Base-by-base conservation (phyloP, 305 asterid genomes). In the Fraxinus floribunda region DNA sequence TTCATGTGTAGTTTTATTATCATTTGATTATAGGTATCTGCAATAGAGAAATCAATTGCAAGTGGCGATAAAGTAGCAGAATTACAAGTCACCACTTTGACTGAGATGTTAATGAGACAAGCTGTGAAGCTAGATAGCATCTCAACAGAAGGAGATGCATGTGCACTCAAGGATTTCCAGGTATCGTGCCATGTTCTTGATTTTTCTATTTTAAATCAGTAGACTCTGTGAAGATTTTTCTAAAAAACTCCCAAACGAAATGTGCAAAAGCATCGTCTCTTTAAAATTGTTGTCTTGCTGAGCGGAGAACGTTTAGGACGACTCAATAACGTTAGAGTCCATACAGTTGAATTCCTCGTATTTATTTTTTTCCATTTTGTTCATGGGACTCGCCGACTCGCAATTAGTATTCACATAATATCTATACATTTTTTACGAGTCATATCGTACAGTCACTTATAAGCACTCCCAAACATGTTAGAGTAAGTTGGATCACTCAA, bases 91-190 rank as follows among this genome's bases (percentile, higher is more conserved):
- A 91, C 95, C 29, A 91, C 94, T 11, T 86, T 93, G 87, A 89
- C 82, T 55, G 95, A 91, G 84, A 91, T 91, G 91, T 85, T 91
- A 85, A 93, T 93, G 95, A 86, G 92, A 79, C 93, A 89, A 85
- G 94, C 95, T 64, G 91, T 91, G 44, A 93, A 89, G 84, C 55
- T 93, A 66, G 95, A 91, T 71, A 75, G 79, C 83, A 88, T 93
- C 76, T 73, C 85, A 26, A 80, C 88, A 0, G 91, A 89, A 11
- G 91, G 89, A 75, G 90, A 90, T 74, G 91, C 91, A 84, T 86
- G 84, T 86, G 89, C 62, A 5, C 62, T 52, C 62, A 93, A 89
- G 64, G 82, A 87, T 77, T 80, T 84, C 78, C 93, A 88, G 92
- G 95, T 90, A 83, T 75, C 57, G 39, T 60, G 39, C 78, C 68